Base-by-base conservation (phyloP, 2,329 filamentous ascomycete genomes). In the Grosmannia penicillata region DNA sequence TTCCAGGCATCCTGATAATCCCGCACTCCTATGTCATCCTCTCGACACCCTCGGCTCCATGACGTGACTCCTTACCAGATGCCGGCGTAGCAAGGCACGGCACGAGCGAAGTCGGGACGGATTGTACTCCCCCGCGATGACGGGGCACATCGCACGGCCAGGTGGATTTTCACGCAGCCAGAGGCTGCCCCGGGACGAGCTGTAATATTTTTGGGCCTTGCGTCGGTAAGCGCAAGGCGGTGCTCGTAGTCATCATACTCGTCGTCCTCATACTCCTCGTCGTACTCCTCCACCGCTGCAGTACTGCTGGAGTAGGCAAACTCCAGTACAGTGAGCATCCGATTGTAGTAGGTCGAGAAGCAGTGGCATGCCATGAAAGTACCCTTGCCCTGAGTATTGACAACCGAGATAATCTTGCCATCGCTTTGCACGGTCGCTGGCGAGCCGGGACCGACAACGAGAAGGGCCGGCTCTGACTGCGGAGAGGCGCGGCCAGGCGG, bases 341-440 rank as follows among this genome's bases (percentile, higher is more conserved):
- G 33, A 19, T 48, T 43, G 46, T 66, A 67, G 51, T 66, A 70
- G 2, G 54, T 46, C 4, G 67, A 44, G 4, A 43, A 50, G 28
- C 58, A 56, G 33, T 59, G 53, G 48, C 68, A 71, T 11, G 61
- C 64, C 11, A 62, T 49, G 40, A 55, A 68, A 1, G 52, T 56
- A 8, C 57, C 47, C 14, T 36, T 18, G n/a, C 25, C 33, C 17
- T 22, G 28, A 19, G 11, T 52, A 4, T 50, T 53, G 24, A 34
- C 24, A 8, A 40, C 17, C 13, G 23, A 32, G 8, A 43, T 11
- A 8, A 24, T 8, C 11, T 18, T 4, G 14, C 28, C 26, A 14
- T 22, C 14, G 13, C 19, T 8, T 2, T 21, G 18, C 23, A 33
- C 17, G 13, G 13, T 19, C 2, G 28, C 38, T 8, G 15, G 11